Conservation (phyloP, 352 stramenopile species). For the Aphanomyces astaci region DNA sequence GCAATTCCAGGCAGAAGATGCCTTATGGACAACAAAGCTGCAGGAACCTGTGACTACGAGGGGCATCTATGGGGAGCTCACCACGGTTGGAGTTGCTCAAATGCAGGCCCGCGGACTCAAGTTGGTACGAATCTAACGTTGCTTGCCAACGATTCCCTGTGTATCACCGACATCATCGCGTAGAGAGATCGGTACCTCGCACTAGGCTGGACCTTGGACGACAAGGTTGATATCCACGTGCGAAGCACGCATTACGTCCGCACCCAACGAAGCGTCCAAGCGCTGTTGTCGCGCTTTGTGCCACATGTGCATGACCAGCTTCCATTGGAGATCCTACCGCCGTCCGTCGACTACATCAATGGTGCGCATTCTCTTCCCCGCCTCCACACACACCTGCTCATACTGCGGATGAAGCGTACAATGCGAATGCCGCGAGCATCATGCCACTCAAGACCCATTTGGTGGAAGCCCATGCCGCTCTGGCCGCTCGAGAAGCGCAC, state of each 20-base stretch:
- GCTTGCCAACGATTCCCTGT: not conserved
- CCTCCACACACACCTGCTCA: no score
- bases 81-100: constrained; percentile 49
- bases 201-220: constrained; percentile 15
- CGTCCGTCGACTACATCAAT: constrained; percentile 71
- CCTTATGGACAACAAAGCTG: constrained; percentile 41
- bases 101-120: constrained; percentile 47
- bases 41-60: constrained; percentile 2
- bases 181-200: not conserved
- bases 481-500: constrained; percentile 42
- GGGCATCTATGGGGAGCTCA: constrained; percentile 42
- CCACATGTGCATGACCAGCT: constrained; percentile 31
- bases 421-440: constrained; percentile 34
- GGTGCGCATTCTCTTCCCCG: no score
- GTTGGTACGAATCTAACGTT: constrained; percentile 31
- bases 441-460: constrained; percentile 40
- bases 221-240: not conserved
- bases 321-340: constrained; percentile 46
- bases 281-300: constrained; percentile 47
- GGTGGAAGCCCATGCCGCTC: constrained; percentile 41
- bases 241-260: constrained; percentile 42
- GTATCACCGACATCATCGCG: not conserved
- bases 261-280: constrained; percentile 70
- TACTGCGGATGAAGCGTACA: not conserved
- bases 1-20: constrained; percentile 34